Evolutionary conservation across 2,329 filamentous ascomycete genomes (phyloP).

Genomic region (Penicillium sp.): DNA sequence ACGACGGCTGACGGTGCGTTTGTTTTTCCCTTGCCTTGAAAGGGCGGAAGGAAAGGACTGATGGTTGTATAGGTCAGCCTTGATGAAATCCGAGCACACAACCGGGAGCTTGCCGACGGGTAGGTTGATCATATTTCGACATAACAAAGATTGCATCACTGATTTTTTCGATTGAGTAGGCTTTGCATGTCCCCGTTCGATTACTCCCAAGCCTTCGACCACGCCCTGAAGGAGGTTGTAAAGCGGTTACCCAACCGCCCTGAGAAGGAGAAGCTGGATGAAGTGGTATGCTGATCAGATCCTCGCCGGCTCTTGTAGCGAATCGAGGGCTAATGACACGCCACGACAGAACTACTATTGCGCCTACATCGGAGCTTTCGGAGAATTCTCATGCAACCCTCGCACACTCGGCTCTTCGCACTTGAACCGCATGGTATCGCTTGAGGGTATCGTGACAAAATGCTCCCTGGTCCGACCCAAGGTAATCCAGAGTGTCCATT

Average conservation of each 20-base stretch:
- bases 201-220: slow-evolving; percentile 83
- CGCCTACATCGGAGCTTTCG: slow-evolving; percentile 95
- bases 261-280: slow-evolving; percentile 72
- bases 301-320: neutral
- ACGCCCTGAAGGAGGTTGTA: slow-evolving; percentile 85
- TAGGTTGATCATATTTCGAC: slow-evolving; percentile 25
- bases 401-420: slow-evolving; percentile 85
- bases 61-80: slow-evolving; percentile 64
- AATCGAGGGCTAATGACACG: slow-evolving; percentile 9
- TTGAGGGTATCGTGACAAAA: slow-evolving; percentile 96
- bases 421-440: slow-evolving; percentile 93
- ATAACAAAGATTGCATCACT: neutral
- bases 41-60: slow-evolving; percentile 12
- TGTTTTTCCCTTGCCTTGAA: neutral
- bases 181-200: slow-evolving; percentile 87
- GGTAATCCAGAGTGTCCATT: slow-evolving; percentile 97
- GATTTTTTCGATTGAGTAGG: slow-evolving; percentile 22
- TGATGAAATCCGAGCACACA: slow-evolving; percentile 89
- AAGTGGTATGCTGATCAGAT: slow-evolving; percentile 57
- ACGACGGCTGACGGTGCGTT: slow-evolving; percentile 57
- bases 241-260: slow-evolving; percentile 75
- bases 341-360: slow-evolving; percentile 72
- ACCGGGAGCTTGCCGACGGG: slow-evolving; percentile 74
- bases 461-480: slow-evolving; percentile 95
- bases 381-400: slow-evolving; percentile 91